Base-by-base conservation (phyloP, 2,329 filamentous ascomycete species). In the Tolypocladium pustulatum region DNA sequence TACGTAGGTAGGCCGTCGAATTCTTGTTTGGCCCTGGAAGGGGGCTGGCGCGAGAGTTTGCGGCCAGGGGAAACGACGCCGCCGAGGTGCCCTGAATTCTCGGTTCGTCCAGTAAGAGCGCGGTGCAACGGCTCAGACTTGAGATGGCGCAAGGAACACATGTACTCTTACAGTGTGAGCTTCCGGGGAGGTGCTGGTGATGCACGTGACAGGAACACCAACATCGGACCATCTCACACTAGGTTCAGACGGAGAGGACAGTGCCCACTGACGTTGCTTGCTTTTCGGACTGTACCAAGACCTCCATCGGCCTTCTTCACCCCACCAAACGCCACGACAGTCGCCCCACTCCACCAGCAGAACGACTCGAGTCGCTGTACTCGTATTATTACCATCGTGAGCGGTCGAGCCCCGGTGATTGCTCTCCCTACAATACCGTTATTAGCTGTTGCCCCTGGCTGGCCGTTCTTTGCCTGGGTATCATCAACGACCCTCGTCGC, bases 351-450 rank as follows among this genome's bases (percentile, higher is more conserved):
- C 40, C 25, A 56, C 55, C 30, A 32, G 9, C 54, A 30, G 37
- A 54, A 40, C 37, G 30, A 56, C 55, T 56, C 25, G 38, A 15
- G 27, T 43, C 30, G 36, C 36, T 27, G 54, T 40, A 55, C 20
- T 49, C 20, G 54, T 40, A 55, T 30, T 49, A 30, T 55, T 55
- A n/a, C 54, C 54, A 57, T 57, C 55, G 55, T 57, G 55, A 57
- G 41, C 54, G 37, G 54, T n/a, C 54, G 36, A n/a, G 36, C 25
- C 37, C 54, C 15, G 37, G 22, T n/a, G 36, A 41, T 41, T 43
- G 36, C 22, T 20, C 34, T 30, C 22, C 46, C 25, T 49, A 54
- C 52, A 37, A 51, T 30, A 55, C 15, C 34, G 12, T 27, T 38
- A 27, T 55, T 55, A 41, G 37, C 37, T 32, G 54, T 41, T 5